These are phyloP conservation scores for Epichloe bromicola DNA, from an alignment of 2,329 filamentous ascomycete genomes.

Conservation along the genomic window DNA sequence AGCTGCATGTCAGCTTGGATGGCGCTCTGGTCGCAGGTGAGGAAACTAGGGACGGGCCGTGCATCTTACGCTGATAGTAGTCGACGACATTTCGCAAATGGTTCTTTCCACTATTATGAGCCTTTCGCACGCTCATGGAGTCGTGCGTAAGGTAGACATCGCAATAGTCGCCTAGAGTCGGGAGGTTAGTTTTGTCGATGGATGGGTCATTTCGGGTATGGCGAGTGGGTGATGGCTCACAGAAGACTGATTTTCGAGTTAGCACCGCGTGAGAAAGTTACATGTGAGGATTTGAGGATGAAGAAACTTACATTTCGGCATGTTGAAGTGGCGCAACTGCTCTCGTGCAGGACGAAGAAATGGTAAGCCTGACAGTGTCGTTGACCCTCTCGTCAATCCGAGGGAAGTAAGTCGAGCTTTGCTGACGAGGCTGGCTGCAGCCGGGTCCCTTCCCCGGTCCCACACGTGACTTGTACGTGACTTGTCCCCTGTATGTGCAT, in stretches of 20 bases:
- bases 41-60: background rate
- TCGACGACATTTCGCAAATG: conserved; percentile 95
- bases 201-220: background rate
- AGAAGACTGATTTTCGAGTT: conserved; percentile 14
- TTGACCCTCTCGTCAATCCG: too few species aligned
- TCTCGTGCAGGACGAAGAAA: background rate
- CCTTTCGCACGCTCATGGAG: conserved; percentile 98
- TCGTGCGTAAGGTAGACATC: conserved; percentile 99
- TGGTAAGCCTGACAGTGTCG: too few species aligned
- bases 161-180: conserved; percentile 68
- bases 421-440: too few species aligned
- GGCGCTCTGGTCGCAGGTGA: background rate
- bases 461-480: background rate
- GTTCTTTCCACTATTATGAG: conserved; percentile 92
- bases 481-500: background rate
- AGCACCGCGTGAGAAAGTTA: background rate
- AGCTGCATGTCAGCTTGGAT: background rate
- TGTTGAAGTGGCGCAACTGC: background rate
- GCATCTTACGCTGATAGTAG: conserved; percentile 76
- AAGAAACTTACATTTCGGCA: conserved; percentile 7
- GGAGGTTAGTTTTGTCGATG: conserved; percentile 18
- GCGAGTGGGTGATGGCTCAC: conserved; percentile 8
- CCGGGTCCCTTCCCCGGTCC: too few species aligned
- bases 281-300: background rate
- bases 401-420: too few species aligned